A percentile compares a stretch with the other conserved stretches of the same genome.
Conservation (phyloP, 1,284 basidiomycete species). For the Lentinula novae-zelandiae region DNA sequence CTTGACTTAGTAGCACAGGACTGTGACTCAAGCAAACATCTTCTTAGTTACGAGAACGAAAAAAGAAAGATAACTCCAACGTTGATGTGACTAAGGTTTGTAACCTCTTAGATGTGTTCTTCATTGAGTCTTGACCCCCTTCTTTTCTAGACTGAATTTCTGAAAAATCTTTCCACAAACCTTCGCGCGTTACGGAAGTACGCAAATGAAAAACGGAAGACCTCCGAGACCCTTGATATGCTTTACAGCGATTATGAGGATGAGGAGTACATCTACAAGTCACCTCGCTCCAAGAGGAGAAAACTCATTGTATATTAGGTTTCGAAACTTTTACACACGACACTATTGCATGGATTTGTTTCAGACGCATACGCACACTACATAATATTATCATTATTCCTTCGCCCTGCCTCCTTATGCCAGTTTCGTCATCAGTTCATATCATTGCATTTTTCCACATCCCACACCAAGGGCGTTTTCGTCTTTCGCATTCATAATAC, state of each 20-base stretch:
- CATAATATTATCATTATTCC: slow-evolving; percentile 1
- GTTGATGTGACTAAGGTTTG: slow-evolving; percentile 54
- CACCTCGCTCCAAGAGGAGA: slow-evolving; percentile 7
- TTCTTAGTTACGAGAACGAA: slow-evolving; percentile 56
- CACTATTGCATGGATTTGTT: background rate
- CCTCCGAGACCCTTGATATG: background rate
- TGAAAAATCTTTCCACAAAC: slow-evolving; percentile 50
- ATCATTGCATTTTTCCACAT: background rate
- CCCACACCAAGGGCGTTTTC: background rate
- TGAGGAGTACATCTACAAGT: slow-evolving; percentile 2
- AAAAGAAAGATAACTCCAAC: slow-evolving; percentile 46
- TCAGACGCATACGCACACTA: background rate
- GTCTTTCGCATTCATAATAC: background rate
- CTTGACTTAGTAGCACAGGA: slow-evolving; percentile 8
- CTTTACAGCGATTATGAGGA: slow-evolving; percentile 2
- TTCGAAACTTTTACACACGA: too few species aligned
- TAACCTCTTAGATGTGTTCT: background rate
- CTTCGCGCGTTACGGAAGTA: slow-evolving; percentile 58
- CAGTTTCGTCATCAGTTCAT: background rate
- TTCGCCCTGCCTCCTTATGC: background rate
- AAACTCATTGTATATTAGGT: background rate
- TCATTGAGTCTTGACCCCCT: background rate
- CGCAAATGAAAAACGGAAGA: slow-evolving; percentile 31
- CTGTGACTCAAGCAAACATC: background rate
- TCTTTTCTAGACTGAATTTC: slow-evolving; percentile 40